phyloP scores from a whole-genome alignment of 805 yeast genomes.

The Wickerhamomyces mucosus region DNA sequence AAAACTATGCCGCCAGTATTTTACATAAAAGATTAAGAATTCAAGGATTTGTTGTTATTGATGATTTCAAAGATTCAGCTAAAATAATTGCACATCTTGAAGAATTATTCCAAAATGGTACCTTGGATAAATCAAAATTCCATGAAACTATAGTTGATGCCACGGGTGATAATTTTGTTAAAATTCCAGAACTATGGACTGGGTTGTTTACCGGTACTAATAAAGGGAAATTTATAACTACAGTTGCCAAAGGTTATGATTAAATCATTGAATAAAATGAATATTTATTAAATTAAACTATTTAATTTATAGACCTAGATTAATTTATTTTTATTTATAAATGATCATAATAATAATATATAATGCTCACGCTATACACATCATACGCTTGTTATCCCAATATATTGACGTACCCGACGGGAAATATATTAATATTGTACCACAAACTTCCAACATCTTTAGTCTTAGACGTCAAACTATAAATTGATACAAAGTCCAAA shows the following conservation, averaged over 20 bases:
- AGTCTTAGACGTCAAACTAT: too few species aligned
- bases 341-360: too few species aligned
- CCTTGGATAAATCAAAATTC: slow-evolving; percentile 27
- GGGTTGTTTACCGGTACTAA: slow-evolving; percentile 36
- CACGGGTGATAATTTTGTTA: slow-evolving; percentile 29
- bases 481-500: too few species aligned
- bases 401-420: too few species aligned
- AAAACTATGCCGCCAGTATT: slow-evolving; percentile 30
- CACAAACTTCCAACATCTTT: too few species aligned
- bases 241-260: slow-evolving; percentile 19
- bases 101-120: slow-evolving; percentile 30
- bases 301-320: too few species aligned
- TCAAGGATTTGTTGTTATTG: slow-evolving; percentile 44
- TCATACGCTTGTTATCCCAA: too few species aligned
- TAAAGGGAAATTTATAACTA: slow-evolving; percentile 42
- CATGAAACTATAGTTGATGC: slow-evolving; percentile 31
- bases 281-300: too few species aligned
- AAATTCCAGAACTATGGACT: slow-evolving; percentile 39
- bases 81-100: slow-evolving; percentile 28
- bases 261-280: slow-evolving; percentile 6
- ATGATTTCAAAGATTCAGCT: slow-evolving; percentile 28
- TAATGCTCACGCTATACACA: too few species aligned
- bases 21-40: slow-evolving; percentile 41
- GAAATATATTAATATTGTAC: too few species aligned
- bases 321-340: too few species aligned